Evolutionary conservation across 2,329 filamentous ascomycete genomes (phyloP).

Genomic region (Xylariaceae sp.): DNA sequence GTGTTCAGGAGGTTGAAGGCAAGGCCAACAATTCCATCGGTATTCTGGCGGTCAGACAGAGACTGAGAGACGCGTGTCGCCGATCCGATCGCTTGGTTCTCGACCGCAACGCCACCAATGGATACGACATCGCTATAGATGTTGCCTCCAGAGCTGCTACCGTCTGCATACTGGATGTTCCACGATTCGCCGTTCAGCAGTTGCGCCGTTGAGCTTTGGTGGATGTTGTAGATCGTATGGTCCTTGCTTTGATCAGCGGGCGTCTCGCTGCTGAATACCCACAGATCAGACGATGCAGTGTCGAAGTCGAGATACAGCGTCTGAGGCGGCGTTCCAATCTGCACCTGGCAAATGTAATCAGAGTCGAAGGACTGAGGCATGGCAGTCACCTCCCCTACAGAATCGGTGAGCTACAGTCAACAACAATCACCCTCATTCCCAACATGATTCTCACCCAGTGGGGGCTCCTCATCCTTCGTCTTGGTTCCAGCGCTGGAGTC

Average conservation of each 20-base stretch:
- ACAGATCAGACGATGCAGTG: slow-evolving; percentile 44
- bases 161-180: slow-evolving; percentile 42
- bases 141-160: slow-evolving; percentile 37
- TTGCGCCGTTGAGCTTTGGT: slow-evolving; percentile 36
- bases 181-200: slow-evolving; percentile 36
- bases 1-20: slow-evolving; percentile 42
- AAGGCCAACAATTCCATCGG: slow-evolving; percentile 42
- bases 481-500: slow-evolving; percentile 18
- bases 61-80: slow-evolving; percentile 37
- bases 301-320: slow-evolving; percentile 42
- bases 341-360: slow-evolving; percentile 33
- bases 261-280: slow-evolving; percentile 42
- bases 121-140: slow-evolving; percentile 42
- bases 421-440: not conserved
- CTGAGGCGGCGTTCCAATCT: slow-evolving; percentile 38
- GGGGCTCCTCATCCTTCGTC: slow-evolving; percentile 5
- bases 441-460: slow-evolving; percentile 13
- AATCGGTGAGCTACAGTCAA: slow-evolving; percentile 11
- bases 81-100: slow-evolving; percentile 39
- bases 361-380: slow-evolving; percentile 31
- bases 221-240: slow-evolving; percentile 38
- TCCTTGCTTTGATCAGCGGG: slow-evolving; percentile 32
- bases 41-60: slow-evolving; percentile 36
- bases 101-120: slow-evolving; percentile 38
- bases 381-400: slow-evolving; percentile 29